Evolutionary conservation across 176 grass and related monocot species (phyloP), one percentile per base, ranked within the genome.

Genomic region (Ananas comosus): DNA sequence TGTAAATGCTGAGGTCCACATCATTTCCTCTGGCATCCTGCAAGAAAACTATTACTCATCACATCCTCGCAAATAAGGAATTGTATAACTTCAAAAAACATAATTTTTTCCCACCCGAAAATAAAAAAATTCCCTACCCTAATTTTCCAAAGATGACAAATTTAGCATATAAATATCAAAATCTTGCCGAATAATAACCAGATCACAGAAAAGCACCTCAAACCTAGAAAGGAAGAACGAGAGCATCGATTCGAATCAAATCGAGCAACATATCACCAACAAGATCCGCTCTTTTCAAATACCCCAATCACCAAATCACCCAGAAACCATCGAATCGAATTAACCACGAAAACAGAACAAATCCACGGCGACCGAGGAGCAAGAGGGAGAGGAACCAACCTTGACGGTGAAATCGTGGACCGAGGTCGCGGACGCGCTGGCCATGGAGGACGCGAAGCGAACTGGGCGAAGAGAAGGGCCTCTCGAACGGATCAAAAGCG

Each of bases 321-420:
- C 9, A 13, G 48, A 51, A 66, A 49, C 51, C 52, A 57, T 23
- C 25, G 25, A 27, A 27, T 51, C 22, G 17, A 67, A 83, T 14
- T 22, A 10, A 7, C 25, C 28, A 11, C 11, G 50, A 11, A 28
- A 27, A 47, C 21, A 8, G 59, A 56, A 68, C 33, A 42, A 7
- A 42, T 42, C 33, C 4, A 23, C 22, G 22, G 22, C 22, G 22
- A 23, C 22, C 22, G 22, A 23, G 22, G 22, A 23, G 22, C 22
- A 23, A 23, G 25, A 27, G 25, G 2, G 25, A 27, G 25, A 75
- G 67, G 61, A 50, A 52, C 65, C 23, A 77, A 99, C 94, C 87
- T 99, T 93, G 53, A 93, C 89, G 76, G 87, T 91, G 94, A 93
- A 93, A 54, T 88, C 89, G 75, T 93, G 82, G 61, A 99, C 77